Evolutionary conservation across 805 yeast genomes (phyloP).

Genomic region (Saturnispora besseyi): DNA sequence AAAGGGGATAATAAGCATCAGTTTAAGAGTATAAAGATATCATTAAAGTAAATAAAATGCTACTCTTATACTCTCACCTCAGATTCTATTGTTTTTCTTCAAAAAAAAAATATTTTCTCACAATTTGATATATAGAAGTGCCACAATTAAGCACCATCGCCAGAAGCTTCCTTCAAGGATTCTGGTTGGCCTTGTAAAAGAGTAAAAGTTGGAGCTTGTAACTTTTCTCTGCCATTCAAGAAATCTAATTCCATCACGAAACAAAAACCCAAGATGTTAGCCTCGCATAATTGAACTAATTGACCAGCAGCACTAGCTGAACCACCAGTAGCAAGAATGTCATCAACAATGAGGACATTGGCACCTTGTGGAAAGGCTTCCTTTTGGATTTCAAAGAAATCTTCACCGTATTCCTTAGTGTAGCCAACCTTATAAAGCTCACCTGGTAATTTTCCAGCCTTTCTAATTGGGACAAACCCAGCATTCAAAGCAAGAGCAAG

Average conservation of each 20-base stretch:
- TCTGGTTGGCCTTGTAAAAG: slow-evolving; percentile 76
- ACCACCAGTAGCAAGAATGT: slow-evolving; percentile 97
- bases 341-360: slow-evolving; percentile 83
- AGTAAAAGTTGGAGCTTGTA: slow-evolving; percentile 83
- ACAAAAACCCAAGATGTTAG: slow-evolving; percentile 66
- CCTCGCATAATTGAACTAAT: slow-evolving; percentile 58
- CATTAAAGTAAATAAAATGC: no score
- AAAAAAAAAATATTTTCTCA: no score
- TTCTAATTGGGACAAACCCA: slow-evolving; percentile 93
- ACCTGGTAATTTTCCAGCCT: slow-evolving; percentile 94
- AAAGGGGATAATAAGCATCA: no score
- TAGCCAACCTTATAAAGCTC: slow-evolving; percentile 60
- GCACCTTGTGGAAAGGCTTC: slow-evolving; percentile 74
- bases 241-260: slow-evolving; percentile 94
- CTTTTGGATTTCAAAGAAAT: slow-evolving; percentile 79
- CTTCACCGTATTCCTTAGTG: slow-evolving; percentile 88
- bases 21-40: no score
- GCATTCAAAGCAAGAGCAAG: slow-evolving; percentile 82
- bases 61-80: no score
- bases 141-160: not conserved
- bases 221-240: slow-evolving; percentile 85
- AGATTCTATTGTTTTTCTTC: no score
- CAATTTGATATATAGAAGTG: not conserved
- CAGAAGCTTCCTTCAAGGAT: slow-evolving; percentile 23
- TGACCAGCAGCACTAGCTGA: slow-evolving; percentile 92